A percentile compares a stretch with the other conserved stretches of the same genome.
phyloP scores from a whole-genome alignment of 306 rosid species.

The Vigna angularis region DNA sequence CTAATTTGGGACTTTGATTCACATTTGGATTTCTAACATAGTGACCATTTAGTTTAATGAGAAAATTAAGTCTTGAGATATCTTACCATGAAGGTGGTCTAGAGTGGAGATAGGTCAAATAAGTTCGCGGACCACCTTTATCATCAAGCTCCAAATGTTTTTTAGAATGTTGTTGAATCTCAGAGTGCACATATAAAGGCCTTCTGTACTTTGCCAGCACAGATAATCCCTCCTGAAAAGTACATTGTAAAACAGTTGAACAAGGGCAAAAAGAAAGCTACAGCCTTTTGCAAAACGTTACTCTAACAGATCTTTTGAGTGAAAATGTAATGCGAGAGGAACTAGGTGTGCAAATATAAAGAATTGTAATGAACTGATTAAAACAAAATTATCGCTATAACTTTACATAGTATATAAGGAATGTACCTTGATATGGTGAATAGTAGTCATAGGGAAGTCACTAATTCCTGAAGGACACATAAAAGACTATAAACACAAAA shows the following conservation, averaged over 20 bases:
- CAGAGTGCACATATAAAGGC: conserved; percentile 90
- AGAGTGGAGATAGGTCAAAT: conserved; percentile 78
- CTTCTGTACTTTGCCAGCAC: conserved; percentile 82
- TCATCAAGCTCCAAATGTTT: conserved; percentile 49
- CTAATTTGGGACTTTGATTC: too few relatives aligned
- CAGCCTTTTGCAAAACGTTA: too few relatives aligned
- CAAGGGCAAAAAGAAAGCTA: neutral
- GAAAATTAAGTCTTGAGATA: conserved; percentile 34
- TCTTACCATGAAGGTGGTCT: conserved; percentile 90
- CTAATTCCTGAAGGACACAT: conserved; percentile 98
- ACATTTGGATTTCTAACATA: too few relatives aligned
- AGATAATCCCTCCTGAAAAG: conserved; percentile 81
- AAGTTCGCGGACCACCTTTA: conserved; percentile 58
- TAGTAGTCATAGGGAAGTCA: conserved; percentile 90
- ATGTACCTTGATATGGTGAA: conserved; percentile 84
- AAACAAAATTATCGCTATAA: neutral
- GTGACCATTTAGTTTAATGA: neutral
- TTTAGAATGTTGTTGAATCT: conserved; percentile 64
- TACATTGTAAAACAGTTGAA: conserved; percentile 43
- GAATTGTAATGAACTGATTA: conserved; percentile 23
- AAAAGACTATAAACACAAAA: conserved; percentile 72
- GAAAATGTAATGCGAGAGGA: neutral
- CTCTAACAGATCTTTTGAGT: too few relatives aligned
- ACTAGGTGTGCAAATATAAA: conserved; percentile 4
- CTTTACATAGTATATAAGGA: neutral